Evolutionary conservation across 169 alveolate genomes (phyloP), one percentile per base, ranked within the genome.

Genomic region (Theileria parva): DNA sequence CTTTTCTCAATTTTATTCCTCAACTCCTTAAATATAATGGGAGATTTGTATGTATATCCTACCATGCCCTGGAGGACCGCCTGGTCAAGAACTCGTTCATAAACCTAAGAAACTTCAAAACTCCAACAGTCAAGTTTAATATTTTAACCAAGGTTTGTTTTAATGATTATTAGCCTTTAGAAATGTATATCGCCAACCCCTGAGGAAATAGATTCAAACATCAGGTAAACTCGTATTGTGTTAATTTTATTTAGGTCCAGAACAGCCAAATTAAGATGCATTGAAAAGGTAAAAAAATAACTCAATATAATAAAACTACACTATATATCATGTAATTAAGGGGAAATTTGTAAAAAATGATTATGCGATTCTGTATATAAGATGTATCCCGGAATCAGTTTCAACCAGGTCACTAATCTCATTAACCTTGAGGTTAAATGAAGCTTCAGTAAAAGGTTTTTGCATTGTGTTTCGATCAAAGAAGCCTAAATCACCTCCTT

Each of bases 401-500:
- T 92, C 95, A 59, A 95, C 96, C 32, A 94, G 84, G 67, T 78
- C 94, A 77, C 96, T 91, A 51, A 95, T 81, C 74, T 95, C 95
- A 34, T 97, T 96, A 1, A 92, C 94, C 34, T 77, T 39, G 15
- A 95, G 70, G 15, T 85, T 86, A 65, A 94, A 95, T 0, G 97
- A 92, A 25, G 95, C 97, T 50, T 92, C 93, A 63, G 95, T 96
- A 79, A 94, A 95, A 1, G 92, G 79, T 60, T 80, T 60, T 66
- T 94, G 96, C 98, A 94, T 95, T 68, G 88, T 78, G 9, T 95
- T 95, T 63, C 89, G 76, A 23, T 92, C 89, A 71, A 94, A 95
- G 64, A 67, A 59, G 12, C 97, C 97, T 32, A 94, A 86, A 68
- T 95, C 97, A 2, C 98, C 98, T 1, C 97, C 97, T 28, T 81